These are phyloP conservation scores for Apiospora hydei DNA, from an alignment of 2,329 filamentous ascomycete genomes.

Conservation along the genomic window DNA sequence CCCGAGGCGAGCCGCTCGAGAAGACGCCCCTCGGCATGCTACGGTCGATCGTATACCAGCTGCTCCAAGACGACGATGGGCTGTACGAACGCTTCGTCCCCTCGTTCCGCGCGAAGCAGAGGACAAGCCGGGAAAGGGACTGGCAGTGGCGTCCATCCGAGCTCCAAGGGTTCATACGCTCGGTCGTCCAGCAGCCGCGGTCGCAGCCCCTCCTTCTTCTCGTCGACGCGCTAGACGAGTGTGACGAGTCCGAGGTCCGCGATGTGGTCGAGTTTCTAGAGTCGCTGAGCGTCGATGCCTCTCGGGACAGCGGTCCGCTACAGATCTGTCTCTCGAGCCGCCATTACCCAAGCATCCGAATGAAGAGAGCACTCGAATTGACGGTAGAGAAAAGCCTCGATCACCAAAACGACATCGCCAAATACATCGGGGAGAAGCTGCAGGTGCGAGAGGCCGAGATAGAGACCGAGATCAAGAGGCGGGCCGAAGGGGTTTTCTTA, in stretches of 20 bases:
- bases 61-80: slow-evolving; percentile 27
- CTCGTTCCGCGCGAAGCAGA: slow-evolving; percentile 27
- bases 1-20: slow-evolving; percentile 32
- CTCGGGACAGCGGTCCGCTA: not conserved
- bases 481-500: slow-evolving; percentile 50
- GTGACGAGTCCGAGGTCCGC: slow-evolving; percentile 9
- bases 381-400: slow-evolving; percentile 1
- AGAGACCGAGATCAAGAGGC: slow-evolving; percentile 27
- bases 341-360: slow-evolving; percentile 25
- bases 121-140: not conserved
- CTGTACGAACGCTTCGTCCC: slow-evolving; percentile 23
- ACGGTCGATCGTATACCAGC: slow-evolving; percentile 33
- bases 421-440: slow-evolving; percentile 21
- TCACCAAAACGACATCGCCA: not conserved
- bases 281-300: not conserved
- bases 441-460: not conserved
- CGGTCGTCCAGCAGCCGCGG: not conserved
- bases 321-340: slow-evolving; percentile 23
- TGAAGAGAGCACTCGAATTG: slow-evolving; percentile 10
- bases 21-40: slow-evolving; percentile 34
- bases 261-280: slow-evolving; percentile 12
- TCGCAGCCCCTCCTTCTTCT: not conserved
- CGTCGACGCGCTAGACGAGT: slow-evolving; percentile 27
- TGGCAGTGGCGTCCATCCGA: slow-evolving; percentile 20
- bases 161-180: not conserved